Evolutionary conservation across 169 alveolate genomes (phyloP), one percentile per base, ranked within the genome.

Genomic region (Plasmodium chabaudi): DNA sequence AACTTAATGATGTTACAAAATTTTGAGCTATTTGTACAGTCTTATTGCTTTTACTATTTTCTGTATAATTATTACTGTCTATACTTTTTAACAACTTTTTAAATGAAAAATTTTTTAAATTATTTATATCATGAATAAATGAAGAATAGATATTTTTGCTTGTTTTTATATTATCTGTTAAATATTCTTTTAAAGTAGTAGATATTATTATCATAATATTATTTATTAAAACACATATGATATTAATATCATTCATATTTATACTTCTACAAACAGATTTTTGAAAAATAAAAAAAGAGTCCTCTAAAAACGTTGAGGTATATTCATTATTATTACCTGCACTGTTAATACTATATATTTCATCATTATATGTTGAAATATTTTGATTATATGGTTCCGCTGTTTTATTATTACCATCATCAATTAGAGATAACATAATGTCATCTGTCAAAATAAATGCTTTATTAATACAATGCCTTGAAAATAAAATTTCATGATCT

Each of bases 231-330:
- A 82, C 90, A 53, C 90, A 82, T 23, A 82, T 82, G 2, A 84
- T 82, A 21, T 82, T 82, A 56, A 82, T 82, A 17, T 82, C 90
- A 44, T 82, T 82, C 84, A 82, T 82, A 34, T 82, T 51, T 19
- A 82, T 82, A 68, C 90, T 82, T 61, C 90, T 82, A 27, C 90
- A 82, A 1, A 82, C 65, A 34, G 72, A 82, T n/a, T 82, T 82
- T 25, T 82, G 90, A 44, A 67, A 82, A 67, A 82, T 82, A 55
- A 51, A 82, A 82, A 82, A 82, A 1, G 90, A 82, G 57, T 82
- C 90, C 5, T 82, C 90, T 25, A 82, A 42, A 9, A 82, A 56
- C 7, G 90, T 82, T 1, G 90, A 82, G 0, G 90, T 82, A 47
- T 34, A 82, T 70, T 82, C 90, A 47, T 82, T 67, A 39, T 51